A percentile compares a stretch with the other conserved stretches of the same genome.
These are phyloP conservation scores for Saccharomyces cerevisiae DNA, from an alignment of 805 yeast species.

Conservation along the genomic window DNA sequence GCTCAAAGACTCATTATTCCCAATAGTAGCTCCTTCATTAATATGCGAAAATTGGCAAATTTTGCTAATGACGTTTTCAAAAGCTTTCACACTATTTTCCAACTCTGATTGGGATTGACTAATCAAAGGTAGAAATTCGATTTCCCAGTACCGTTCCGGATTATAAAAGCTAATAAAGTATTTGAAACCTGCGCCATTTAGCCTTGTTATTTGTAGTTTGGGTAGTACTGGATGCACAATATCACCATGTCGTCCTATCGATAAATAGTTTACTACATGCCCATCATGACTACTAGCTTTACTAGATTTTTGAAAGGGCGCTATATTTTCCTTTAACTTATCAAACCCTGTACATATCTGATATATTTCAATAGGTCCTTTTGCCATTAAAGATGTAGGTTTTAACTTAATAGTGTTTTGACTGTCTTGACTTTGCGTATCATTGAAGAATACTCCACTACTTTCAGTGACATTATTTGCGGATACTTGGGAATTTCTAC, in stretches of 20 bases:
- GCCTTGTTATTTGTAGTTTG: constrained; percentile 49
- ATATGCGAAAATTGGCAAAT: constrained; percentile 14
- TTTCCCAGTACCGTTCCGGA: constrained; percentile 70
- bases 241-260: constrained; percentile 27
- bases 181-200: constrained; percentile 27
- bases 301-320: neutral
- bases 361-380: constrained; percentile 28
- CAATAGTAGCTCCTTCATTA: neutral
- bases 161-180: constrained; percentile 60
- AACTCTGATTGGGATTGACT: neutral
- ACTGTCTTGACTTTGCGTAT: neutral
- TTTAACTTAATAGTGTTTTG: constrained; percentile 7
- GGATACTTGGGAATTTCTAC: neutral
- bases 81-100: constrained; percentile 7
- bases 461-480: constrained; percentile 2
- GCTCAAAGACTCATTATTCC: neutral
- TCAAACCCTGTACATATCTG: constrained; percentile 20
- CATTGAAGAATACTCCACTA: constrained; percentile 3
- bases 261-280: constrained; percentile 21
- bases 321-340: constrained; percentile 10
- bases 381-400: constrained; percentile 13
- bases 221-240: constrained; percentile 69
- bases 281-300: neutral
- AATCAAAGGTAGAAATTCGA: constrained; percentile 27
- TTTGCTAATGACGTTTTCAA: constrained; percentile 27